Percentiles rank a stretch among this genome's conserved stretches.
Conservation (phyloP, 495 filamentous ascomycete species). For the Astrocystis sublimbata region DNA sequence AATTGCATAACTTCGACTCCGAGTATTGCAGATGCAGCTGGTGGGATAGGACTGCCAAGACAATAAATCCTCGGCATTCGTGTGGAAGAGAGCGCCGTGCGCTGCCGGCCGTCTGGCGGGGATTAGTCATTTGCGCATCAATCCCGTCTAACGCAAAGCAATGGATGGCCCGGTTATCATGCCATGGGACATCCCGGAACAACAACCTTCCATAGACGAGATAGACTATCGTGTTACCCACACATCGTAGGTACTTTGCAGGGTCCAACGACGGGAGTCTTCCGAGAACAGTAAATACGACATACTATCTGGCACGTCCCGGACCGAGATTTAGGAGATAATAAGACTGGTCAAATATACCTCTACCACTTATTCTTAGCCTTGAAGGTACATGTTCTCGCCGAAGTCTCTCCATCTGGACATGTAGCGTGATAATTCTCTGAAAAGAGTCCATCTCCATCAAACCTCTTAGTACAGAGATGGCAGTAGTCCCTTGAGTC, state of each 20-base stretch:
- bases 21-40: too few relatives aligned
- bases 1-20: too few relatives aligned
- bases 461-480: too few relatives aligned
- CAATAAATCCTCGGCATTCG: neutral
- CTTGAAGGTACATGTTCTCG: neutral
- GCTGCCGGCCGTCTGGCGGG: neutral
- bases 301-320: neutral
- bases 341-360: neutral
- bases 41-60: too few relatives aligned
- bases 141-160: neutral
- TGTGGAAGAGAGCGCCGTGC: neutral
- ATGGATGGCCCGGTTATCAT: conserved; percentile 1
- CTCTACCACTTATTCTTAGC: neutral
- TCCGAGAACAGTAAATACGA: too few relatives aligned
- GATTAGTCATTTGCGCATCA: neutral
- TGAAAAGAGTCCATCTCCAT: neutral
- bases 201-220: neutral
- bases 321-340: neutral
- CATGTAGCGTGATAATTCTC: too few relatives aligned
- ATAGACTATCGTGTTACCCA: neutral
- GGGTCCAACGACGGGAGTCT: too few relatives aligned
- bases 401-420: neutral
- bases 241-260: too few relatives aligned
- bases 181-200: neutral
- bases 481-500: too few relatives aligned